Base-by-base conservation (phyloP, 768 basidiomycete genomes). In the Tremella fuciformis region DNA sequence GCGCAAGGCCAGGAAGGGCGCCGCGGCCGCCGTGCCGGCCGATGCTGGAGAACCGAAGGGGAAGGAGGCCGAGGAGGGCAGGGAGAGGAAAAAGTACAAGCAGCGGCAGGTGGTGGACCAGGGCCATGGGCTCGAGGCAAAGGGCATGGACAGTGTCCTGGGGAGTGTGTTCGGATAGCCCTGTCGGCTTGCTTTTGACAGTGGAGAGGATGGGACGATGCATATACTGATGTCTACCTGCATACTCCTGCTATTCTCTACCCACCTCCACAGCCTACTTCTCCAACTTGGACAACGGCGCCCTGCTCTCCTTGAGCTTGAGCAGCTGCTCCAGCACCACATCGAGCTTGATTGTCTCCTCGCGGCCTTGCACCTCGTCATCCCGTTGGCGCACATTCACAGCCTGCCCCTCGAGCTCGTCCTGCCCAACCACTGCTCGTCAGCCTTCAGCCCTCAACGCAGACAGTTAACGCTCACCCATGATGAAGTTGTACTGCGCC, bases 301-400 rank as follows among this genome's bases (percentile, higher is more conserved):
- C 80, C 58, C 81, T 77, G 52, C 77, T 79, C 59, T 79, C 79
- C 81, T 91, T 96, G 66, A 99, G 80, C 39, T 79, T 79, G 15
- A 87, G 78, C 50, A 97, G 78, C 77, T 89, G 87, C 70, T 82
- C 73, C 8, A 86, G 78, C 15, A 92, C 81, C 24, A 83, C 84
- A 42, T 88, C 87, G 25, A 97, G 77, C 47, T 86, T 80, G 58
- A 80, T 73, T 75, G 86, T 87, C 77, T 89, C 85, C 48, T 74
- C 67, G 55, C 79, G 64, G 8, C 84, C 84, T 76, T 86, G 85
- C 2, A 86, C 82, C 77, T 97, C 94, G 67, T 97, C 91, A 76
- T 98, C 94, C 37, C 96, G 85, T 77, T 97, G 98, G 59, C 94
- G 85, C 16, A 98, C 85, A 72, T 99, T 98, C 64, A 98, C 96